phyloP scores from a whole-genome alignment of 2,329 filamentous ascomycete species.

The Arthroderma sp. region DNA sequence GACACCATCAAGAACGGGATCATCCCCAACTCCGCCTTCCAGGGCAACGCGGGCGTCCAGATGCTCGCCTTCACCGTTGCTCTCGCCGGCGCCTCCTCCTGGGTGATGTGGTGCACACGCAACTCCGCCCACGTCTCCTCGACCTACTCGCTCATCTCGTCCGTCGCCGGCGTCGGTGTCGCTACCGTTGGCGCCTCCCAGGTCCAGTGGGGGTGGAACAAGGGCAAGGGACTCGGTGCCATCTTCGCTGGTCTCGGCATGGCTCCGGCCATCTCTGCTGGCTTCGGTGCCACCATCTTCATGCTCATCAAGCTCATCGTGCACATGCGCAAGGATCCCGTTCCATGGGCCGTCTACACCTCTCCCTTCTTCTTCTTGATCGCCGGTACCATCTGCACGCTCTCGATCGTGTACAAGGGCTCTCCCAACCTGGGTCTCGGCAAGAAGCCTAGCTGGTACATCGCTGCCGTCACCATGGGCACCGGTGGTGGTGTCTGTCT shows the following conservation, averaged over 20 bases:
- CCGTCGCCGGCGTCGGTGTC: slow-evolving; percentile 57
- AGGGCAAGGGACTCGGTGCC: slow-evolving; percentile 56
- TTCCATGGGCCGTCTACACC: slow-evolving; percentile 60
- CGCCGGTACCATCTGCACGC: slow-evolving; percentile 59
- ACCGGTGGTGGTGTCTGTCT: slow-evolving; percentile 48
- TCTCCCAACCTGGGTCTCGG: slow-evolving; percentile 54
- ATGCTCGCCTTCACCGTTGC: slow-evolving; percentile 56
- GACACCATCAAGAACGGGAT: slow-evolving; percentile 72
- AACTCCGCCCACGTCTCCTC: slow-evolving; percentile 63
- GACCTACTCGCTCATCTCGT: slow-evolving; percentile 58
- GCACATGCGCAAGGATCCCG: slow-evolving; percentile 57
- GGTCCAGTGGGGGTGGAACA: slow-evolving; percentile 59
- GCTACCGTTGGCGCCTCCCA: slow-evolving; percentile 50
- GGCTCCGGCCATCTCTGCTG: slow-evolving; percentile 55
- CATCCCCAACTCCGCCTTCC: slow-evolving; percentile 49
- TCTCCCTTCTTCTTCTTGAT: slow-evolving; percentile 69
- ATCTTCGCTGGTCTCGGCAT: slow-evolving; percentile 61
- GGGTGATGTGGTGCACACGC: slow-evolving; percentile 71
- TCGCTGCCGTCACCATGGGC: slow-evolving; percentile 55
- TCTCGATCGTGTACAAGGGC: slow-evolving; percentile 72
- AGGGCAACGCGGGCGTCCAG: slow-evolving; percentile 51
- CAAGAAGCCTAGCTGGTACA: slow-evolving; percentile 54
- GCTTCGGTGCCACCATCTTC: slow-evolving; percentile 58
- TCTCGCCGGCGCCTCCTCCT: slow-evolving; percentile 52
- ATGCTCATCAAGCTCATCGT: slow-evolving; percentile 60